Evolutionary conservation across 192 early-diverging fungal species (phyloP), one percentile per base, ranked within the genome.

Genomic region (Linnemannia hyalina): DNA sequence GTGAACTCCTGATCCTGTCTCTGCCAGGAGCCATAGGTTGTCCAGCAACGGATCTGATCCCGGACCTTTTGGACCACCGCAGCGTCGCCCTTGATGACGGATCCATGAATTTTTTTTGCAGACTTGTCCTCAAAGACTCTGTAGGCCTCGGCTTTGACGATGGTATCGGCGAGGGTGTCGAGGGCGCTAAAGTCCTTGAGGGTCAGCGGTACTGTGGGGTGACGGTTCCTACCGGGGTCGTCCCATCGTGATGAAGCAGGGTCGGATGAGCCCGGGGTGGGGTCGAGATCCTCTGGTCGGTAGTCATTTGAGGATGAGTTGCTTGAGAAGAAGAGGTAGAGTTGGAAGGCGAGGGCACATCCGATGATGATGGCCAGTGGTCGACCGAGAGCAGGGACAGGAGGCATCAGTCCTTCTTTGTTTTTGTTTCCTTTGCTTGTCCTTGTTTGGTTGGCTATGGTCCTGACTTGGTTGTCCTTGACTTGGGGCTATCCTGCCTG

Each of bases 1-100:
- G 55, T 26, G 10, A 74, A 78, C 32, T 77, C 80, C 36, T 73
- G 35, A 54, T 81, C 71, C 65, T 81, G 79, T 54, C 84, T 75
- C 18, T 70, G 57, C 84, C 84, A 86, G 4, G 68, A 71, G 6
- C 84, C 84, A 46, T 81, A 75, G 1, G 78, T 80, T 1, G 84
- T 81, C 84, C 84, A 86, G 72, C 84, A 86, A 0, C 74, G 44
- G 76, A 86, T 86, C 54, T 86, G 84, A 16, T 86, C 84, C 22
- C 84, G 75, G 15, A 81, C 68, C 7, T 73, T 77, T 47, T 69
- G 49, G 18, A 81, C 84, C 1, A 81, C 41, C 23, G 6, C 20
- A 9, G 79, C 76, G 35, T 86, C 36, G 38, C 57, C 63, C 36
- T 70, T 86, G 41, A 86, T 77, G 32, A 6, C 10, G 18, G 75